Percentiles rank a stretch among this genome's conserved stretches.
Evolutionary conservation across 148 eudicot species (phyloP).

Genomic region (Heliamphora exappendiculata): DNA sequence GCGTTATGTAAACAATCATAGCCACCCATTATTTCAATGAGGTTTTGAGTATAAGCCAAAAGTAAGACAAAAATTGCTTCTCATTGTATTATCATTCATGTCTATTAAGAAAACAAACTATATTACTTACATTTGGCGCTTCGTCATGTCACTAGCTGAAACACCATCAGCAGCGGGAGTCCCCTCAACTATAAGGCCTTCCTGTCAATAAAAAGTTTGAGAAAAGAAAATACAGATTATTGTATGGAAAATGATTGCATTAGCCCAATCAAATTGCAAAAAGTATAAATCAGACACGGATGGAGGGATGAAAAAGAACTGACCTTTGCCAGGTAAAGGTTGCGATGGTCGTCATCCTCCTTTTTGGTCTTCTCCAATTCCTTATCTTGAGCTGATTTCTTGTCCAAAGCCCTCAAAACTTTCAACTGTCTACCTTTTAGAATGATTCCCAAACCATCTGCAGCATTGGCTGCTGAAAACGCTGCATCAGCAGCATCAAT

Average conservation of each 20-base stretch:
- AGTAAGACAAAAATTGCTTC: not conserved
- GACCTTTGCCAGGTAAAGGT: conserved; percentile 91
- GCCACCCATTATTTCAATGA: not conserved
- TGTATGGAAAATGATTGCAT: not conserved
- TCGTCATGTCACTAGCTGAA: conserved; percentile 69
- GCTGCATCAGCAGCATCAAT: conserved; percentile 68
- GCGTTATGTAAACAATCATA: not conserved
- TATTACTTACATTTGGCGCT: conserved; percentile 75
- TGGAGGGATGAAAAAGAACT: conserved; percentile 7
- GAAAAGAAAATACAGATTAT: not conserved
- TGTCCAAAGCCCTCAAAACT: conserved; percentile 81
- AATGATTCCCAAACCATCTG: conserved; percentile 65
- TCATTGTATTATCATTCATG: not conserved
- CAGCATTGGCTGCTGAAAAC: conserved; percentile 58
- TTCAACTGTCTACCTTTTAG: conserved; percentile 80
- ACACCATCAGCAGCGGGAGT: conserved; percentile 96
- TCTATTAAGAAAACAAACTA: not conserved
- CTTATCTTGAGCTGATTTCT: conserved; percentile 73
- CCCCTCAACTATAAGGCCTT: conserved; percentile 86
- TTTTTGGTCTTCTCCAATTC: conserved; percentile 60
- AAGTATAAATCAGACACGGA: not conserved
- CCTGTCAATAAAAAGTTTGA: conserved; percentile 29
- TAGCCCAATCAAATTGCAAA: conserved; percentile 6
- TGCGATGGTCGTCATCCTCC: conserved; percentile 76
- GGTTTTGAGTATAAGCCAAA: not conserved